Percentiles rank a stretch among this genome's conserved stretches.
These are phyloP conservation scores for Pseudonitzschia delicatissima DNA, from an alignment of 108 stramenopile species.

Conservation along the genomic window DNA sequence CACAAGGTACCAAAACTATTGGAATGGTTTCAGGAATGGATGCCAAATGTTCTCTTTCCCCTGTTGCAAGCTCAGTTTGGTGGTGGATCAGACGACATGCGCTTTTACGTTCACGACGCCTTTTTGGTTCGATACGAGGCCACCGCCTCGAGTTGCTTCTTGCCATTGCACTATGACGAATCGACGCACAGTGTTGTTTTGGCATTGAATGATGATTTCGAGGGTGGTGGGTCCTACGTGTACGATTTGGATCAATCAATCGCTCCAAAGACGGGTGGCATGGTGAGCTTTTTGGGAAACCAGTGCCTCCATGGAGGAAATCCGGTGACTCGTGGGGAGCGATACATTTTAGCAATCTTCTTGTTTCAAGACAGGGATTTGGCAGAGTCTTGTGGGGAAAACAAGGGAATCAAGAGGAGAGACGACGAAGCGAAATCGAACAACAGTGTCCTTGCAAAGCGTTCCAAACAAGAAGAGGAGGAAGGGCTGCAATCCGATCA, in stretches of 20 bases:
- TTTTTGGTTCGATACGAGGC: constrained; percentile 88
- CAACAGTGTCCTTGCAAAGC: background rate
- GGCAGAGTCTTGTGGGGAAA: background rate
- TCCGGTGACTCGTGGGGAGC: constrained; percentile 29
- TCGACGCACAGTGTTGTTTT: constrained; percentile 88
- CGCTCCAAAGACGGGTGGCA: constrained; percentile 12
- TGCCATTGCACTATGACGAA: constrained; percentile 91
- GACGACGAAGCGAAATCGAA: background rate
- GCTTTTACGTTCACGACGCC: constrained; percentile 83
- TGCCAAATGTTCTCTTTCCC: constrained; percentile 11
- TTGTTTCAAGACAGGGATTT: constrained; percentile 35
- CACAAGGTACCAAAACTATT: constrained; percentile 57
- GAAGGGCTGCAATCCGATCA: background rate
- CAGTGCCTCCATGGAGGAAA: constrained; percentile 39
- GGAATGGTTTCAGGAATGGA: constrained; percentile 51
- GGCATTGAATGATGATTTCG: constrained; percentile 77
- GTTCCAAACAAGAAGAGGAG: constrained; percentile 1
- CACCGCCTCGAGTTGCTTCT: constrained; percentile 34
- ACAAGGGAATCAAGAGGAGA: background rate
- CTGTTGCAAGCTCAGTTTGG: constrained; percentile 37
- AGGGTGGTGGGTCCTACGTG: constrained; percentile 87
- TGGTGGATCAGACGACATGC: background rate
- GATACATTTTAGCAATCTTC: constrained; percentile 47
- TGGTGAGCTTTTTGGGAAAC: constrained; percentile 46
- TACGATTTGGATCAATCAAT: constrained; percentile 16